Evolutionary conservation across 192 early-diverging fungal genomes (phyloP).

Genomic region (Helicostylum pulchrum): DNA sequence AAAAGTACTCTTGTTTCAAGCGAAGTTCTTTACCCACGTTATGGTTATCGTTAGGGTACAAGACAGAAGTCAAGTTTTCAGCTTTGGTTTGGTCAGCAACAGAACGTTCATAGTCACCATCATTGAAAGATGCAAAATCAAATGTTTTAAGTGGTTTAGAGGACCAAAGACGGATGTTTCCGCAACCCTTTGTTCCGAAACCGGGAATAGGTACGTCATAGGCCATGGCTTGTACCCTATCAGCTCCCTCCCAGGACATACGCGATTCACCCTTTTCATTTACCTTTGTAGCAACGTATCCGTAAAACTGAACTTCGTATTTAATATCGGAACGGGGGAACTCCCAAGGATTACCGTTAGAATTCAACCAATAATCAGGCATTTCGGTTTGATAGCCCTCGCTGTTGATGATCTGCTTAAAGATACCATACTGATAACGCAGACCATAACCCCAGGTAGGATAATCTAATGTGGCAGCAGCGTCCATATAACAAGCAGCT

Average conservation of each 20-base stretch:
- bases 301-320: slow-evolving; percentile 88
- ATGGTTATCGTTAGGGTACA: slow-evolving; percentile 99
- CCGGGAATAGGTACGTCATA: slow-evolving; percentile 98
- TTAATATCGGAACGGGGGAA: slow-evolving; percentile 89
- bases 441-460: slow-evolving; percentile 97
- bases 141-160: slow-evolving; percentile 89
- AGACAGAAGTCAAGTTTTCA: slow-evolving; percentile 89
- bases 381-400: slow-evolving; percentile 95
- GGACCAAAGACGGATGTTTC: slow-evolving; percentile 97
- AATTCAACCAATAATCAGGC: slow-evolving; percentile 93
- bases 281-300: slow-evolving; percentile 69
- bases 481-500: slow-evolving; percentile 98
- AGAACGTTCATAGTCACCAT: slow-evolving; percentile 89
- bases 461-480: slow-evolving; percentile 88
- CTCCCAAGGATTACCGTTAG: slow-evolving; percentile 96
- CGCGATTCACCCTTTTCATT: slow-evolving; percentile 64
- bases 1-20: slow-evolving; percentile 98
- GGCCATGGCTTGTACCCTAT: slow-evolving; percentile 87
- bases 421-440: slow-evolving; percentile 97
- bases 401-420: slow-evolving; percentile 85
- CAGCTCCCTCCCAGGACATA: slow-evolving; percentile 81
- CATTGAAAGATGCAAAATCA: slow-evolving; percentile 83
- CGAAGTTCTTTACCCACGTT: slow-evolving; percentile 94
- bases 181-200: slow-evolving; percentile 87
- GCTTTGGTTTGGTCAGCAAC: slow-evolving; percentile 89